Base-by-base conservation (phyloP, 192 early-diverging fungal species). In the Rhizophagus prolifer region DNA sequence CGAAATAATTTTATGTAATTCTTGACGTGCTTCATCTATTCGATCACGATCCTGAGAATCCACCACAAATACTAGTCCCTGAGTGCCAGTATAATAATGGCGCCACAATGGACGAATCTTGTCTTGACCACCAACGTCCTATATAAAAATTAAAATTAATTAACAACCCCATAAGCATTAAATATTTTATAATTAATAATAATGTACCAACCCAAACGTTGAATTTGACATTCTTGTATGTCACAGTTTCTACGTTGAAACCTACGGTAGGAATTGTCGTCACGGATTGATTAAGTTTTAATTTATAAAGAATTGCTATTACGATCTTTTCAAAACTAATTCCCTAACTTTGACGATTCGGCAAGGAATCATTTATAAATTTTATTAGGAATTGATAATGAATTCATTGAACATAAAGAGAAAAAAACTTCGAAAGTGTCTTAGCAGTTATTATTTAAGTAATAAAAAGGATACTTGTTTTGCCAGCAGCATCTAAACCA, bases 191-290 rank as follows among this genome's bases (percentile, higher is more conserved):
- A 23, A 54, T 58, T 7, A 1, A 60, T 9, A 16, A 31, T 31
- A 31, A 61, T 21, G 54, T 26, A 28, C 80, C 74, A 82, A 85
- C 91, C 91, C 91, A 93, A 75, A 93, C 91, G 73, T 90, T 91
- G 71, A 93, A 93, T 85, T 90, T 91, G 69, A 93, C 90, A 76
- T 95, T 95, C 82, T 94, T 94, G 85, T 94, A 95, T 58, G 89
- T 90, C 16, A 95, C 93, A 14, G 91, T 91, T 79, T 95, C 94
- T 59, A 94, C 93, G 80, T 94, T 95, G 85, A 95, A 95, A 41
- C 93, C 94, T 72, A 98, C 97, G 72, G 97, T 99, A 14, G 96
- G 97, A 78, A 99, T 98, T 61, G 97, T 99, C 14, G 96, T 98
- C 63, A 99, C 96, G 72, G 97, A 95, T 85, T 99, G 95, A 76